Evolutionary conservation across 129 eudicot species (phyloP).

Genomic region (Escallonia herrerae): DNA sequence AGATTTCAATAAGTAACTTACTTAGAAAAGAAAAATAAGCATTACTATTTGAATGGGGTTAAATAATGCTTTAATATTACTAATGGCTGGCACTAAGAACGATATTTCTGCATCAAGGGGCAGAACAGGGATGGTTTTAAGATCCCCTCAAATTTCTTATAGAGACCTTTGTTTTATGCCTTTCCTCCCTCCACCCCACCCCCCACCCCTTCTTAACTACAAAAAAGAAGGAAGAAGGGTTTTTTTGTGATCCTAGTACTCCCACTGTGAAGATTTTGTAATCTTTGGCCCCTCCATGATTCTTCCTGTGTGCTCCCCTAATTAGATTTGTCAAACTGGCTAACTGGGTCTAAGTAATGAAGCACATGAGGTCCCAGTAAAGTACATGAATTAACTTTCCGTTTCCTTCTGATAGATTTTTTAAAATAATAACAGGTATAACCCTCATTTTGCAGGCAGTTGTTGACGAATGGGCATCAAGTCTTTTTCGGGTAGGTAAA

Average conservation of each 20-base stretch:
- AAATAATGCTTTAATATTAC: neutral
- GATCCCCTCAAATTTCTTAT: neutral
- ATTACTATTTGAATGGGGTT: neutral
- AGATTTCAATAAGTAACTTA: slow-evolving; percentile 5
- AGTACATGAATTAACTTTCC: slow-evolving; percentile 3
- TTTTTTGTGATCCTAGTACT: no score
- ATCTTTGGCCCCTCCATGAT: neutral
- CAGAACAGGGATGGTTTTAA: neutral
- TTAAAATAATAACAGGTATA: slow-evolving; percentile 3
- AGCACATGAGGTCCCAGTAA: slow-evolving; percentile 5
- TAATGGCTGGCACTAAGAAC: neutral
- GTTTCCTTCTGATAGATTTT: slow-evolving; percentile 6
- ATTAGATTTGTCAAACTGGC: neutral
- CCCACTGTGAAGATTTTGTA: neutral
- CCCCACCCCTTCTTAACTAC: no score
- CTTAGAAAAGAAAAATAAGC: neutral
- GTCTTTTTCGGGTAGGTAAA: slow-evolving; percentile 92
- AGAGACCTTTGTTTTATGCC: neutral
- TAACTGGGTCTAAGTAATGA: neutral
- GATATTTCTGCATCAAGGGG: neutral
- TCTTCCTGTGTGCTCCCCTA: neutral
- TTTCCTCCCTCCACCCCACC: no score
- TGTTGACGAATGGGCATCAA: slow-evolving; percentile 99
- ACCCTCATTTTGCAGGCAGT: slow-evolving; percentile 60
- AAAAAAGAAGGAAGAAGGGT: no score